These are phyloP conservation scores for Venturia nashicola DNA, from an alignment of 2,329 filamentous ascomycete species.

Conservation along the genomic window DNA sequence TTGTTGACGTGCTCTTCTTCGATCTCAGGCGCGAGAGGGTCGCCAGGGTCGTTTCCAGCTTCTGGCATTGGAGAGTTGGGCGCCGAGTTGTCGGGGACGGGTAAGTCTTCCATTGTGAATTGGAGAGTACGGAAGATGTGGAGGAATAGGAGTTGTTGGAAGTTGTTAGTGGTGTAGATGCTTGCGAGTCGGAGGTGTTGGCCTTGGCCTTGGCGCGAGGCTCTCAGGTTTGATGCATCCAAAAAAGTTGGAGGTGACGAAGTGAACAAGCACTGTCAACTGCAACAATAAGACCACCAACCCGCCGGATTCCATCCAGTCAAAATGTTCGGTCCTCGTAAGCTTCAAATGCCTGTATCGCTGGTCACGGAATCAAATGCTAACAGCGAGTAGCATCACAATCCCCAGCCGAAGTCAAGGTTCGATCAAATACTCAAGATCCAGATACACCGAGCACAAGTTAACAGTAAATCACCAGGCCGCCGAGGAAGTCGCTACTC, in stretches of 20 bases:
- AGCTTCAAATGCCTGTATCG: neutral
- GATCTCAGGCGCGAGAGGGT: constrained; percentile 9
- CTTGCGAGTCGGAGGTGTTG: neutral
- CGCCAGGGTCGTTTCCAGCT: constrained; percentile 9
- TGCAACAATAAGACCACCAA: neutral
- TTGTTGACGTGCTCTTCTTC: constrained; percentile 11
- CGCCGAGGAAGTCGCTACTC: constrained; percentile 7
- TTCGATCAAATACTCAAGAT: neutral
- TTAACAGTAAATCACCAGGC: neutral
- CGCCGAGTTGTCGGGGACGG: neutral
- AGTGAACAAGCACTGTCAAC: neutral
- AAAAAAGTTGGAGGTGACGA: neutral
- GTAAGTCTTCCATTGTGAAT: constrained; percentile 11
- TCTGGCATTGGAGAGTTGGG: constrained; percentile 6
- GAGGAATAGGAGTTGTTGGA: neutral
- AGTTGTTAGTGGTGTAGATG: neutral
- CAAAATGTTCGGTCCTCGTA: constrained; percentile 3
- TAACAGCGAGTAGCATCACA: constrained; percentile 5
- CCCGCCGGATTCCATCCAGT: neutral
- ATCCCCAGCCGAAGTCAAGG: constrained; percentile 7
- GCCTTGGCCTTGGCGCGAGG: neutral
- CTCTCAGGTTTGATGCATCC: too few species aligned
- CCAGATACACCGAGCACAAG: neutral
- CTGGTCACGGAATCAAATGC: neutral
- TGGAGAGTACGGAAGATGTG: neutral